Evolutionary conservation across 1,284 basidiomycete species (phyloP), one percentile per base, ranked within the genome.

Genomic region (Taiwanofungus camphoratus): DNA sequence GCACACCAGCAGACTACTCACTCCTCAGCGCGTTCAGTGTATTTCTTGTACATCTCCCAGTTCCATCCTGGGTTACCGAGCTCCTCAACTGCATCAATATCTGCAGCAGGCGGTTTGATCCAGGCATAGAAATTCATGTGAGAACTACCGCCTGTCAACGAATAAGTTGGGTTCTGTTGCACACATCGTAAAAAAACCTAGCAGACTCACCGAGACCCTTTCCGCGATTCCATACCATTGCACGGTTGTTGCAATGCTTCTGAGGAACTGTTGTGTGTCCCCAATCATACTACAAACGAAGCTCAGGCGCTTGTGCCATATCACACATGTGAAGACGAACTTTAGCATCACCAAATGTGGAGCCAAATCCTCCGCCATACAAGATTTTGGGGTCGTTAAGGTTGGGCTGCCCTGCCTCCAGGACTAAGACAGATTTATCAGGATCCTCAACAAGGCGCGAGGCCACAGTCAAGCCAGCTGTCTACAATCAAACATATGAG

Each of bases 381-480:
- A 33, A 39, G 16, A 65, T 53, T 11, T 53, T 49, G 6, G 56
- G 55, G 41, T 67, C 63, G 21, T 61, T 52, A 9, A 65, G 32
- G 33, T 63, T 59, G 13, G 54, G 54, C 16, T 52, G 50, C 8
- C 69, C 68, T 5, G 67, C 67, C 52, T 70, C 67, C n/a, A 70
- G 50, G 12, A 71, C 62, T 15, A 64, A 52, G n/a, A 69, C 65
- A 2, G 66, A 48, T 15, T 45, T 45, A 34, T 33, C 36, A 6
- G 55, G 50, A 38, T 60, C 57, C 22, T 59, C 56, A 16, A 49
- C 46, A 15, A 60, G 47, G 8, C 59, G 51, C 2, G 45, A 40
- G 3, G 57, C 58, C 13, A 61, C 39, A 13, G 52, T 50, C 5
- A 59, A 52, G 1, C 57, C 57, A 12, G 54, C 52, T 20, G 48